Evolutionary conservation across 2,329 filamentous ascomycete genomes (phyloP), one percentile per base, ranked within the genome.

Genomic region (Pleomassaria siparia): DNA sequence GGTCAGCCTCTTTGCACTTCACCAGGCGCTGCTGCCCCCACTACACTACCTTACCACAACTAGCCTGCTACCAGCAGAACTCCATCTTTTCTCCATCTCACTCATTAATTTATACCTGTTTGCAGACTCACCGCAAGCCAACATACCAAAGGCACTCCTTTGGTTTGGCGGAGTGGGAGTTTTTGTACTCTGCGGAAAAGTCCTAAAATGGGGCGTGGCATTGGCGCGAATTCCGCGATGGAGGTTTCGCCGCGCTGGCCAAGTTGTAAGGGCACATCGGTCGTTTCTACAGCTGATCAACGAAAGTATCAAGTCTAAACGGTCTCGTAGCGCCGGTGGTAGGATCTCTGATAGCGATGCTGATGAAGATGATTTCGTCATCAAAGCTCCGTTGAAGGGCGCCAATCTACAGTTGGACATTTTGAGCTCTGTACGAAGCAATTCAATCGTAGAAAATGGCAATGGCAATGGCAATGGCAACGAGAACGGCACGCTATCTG

Each of bases 221-320:
- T 75, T 99, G 51, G 91, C 92, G 42, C 81, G 92, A 47, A 89
- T 97, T 15, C 94, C 94, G 2, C 90, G 85, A 59, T 96, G 92
- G 90, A 88, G 91, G 35, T 91, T 97, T 60, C 81, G 84, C 58
- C 82, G 85, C 46, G 73, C 78, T 11, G 74, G 73, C 2, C 70
- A 73, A 22, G 66, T 74, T 16, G 70, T 73, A 28, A 69, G 67
- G 53, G 70, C 73, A 42, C 69, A 66, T 16, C 72, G 74, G 43
- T 72, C 71, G 5, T 73, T 79, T 25, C 54, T 77, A 7, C 66
- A 74, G 44, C 63, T 69, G 0, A 56, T 77, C 4, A 70, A 70
- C 12, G 60, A 73, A 21, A 66, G 59, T 33, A 44, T 75, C 9
- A 54, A 53, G 10, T 41, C 69, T 47, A 55, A 60, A 48, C 52